phyloP scores from a whole-genome alignment of 345 rosid genomes.

The Syzygium jambos region DNA sequence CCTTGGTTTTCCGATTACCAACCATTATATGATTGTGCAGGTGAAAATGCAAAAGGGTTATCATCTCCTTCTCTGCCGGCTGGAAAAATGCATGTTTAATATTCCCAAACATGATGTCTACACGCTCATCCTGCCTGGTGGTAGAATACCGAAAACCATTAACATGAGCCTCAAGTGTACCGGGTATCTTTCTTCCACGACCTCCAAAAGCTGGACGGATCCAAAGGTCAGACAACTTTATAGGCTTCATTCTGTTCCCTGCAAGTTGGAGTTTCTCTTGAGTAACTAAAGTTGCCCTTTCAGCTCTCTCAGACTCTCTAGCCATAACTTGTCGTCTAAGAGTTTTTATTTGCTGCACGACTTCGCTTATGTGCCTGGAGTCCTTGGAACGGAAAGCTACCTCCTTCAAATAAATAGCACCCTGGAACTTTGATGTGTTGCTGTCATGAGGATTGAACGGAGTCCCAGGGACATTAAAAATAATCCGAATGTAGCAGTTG shows the following conservation, averaged over 20 bases:
- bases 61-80: slow-evolving; percentile 95
- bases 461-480: slow-evolving; percentile 77
- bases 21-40: slow-evolving; percentile 96
- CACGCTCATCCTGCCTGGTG: slow-evolving; percentile 71
- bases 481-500: slow-evolving; percentile 73
- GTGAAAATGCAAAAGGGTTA: slow-evolving; percentile 78
- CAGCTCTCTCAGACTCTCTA: slow-evolving; percentile 89
- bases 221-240: slow-evolving; percentile 76
- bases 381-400: slow-evolving; percentile 89
- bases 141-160: slow-evolving; percentile 87
- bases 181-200: slow-evolving; percentile 82
- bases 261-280: slow-evolving; percentile 83
- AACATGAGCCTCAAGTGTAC: slow-evolving; percentile 74
- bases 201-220: slow-evolving; percentile 85
- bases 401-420: slow-evolving; percentile 75
- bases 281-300: slow-evolving; percentile 88
- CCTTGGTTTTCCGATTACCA: slow-evolving; percentile 88
- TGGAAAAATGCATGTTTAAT: slow-evolving; percentile 90
- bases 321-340: slow-evolving; percentile 71
- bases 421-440: slow-evolving; percentile 57
- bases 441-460: slow-evolving; percentile 79
- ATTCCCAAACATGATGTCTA: slow-evolving; percentile 76
- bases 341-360: slow-evolving; percentile 67
- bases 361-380: slow-evolving; percentile 84
- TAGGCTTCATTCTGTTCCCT: slow-evolving; percentile 81